Evolutionary conservation across 2,329 filamentous ascomycete species (phyloP), one percentile per base, ranked within the genome.

Genomic region (Camillea tinctor): DNA sequence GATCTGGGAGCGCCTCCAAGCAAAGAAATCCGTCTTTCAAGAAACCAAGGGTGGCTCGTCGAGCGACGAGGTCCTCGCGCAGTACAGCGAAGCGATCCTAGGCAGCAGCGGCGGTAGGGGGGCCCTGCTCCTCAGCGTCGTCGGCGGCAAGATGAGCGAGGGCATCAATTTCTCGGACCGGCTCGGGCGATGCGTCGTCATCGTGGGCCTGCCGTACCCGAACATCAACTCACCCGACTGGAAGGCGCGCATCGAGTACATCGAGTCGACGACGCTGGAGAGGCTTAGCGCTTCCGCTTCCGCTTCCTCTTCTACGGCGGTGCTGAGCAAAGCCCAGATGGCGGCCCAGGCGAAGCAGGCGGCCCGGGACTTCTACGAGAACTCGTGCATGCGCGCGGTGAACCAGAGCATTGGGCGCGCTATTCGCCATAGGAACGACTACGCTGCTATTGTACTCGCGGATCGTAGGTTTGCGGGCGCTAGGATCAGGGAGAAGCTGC

Each of bases 141-240:
- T 99, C 2, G 94, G 94, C 57, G 95, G 95, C 15, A 96, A 94
- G 67, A 89, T 99, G 77, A 96, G 92, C 60, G 95, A 99, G 76
- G 95, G 95, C 65, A 99, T 99, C 78, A 99, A 99, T 76, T 99
- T 99, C 78, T 94, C 92, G 0, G 93, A 99, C 76, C 82, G 84
- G 2, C 86, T 99, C 0, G 95, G 95, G 1, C 88, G 95, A 23
- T 94, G 91, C 57, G 93, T 99, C 8, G 80, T 96, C 15, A 90
- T 98, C n/a, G 86, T 98, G 15, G 95, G 95, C 0, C 79, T 99
- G 3, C 95, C 95, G 0, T 99, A 96, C 68, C 93, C 95, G 0
- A 99, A 98, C 68, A 88, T 93, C 56, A 86, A 91, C 67, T 92
- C 90, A 9, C 88, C 93, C 1, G 92, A 97, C 70, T 98, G 94